Conservation (phyloP, 345 rosid genomes). For the Gossypium bickii region DNA sequence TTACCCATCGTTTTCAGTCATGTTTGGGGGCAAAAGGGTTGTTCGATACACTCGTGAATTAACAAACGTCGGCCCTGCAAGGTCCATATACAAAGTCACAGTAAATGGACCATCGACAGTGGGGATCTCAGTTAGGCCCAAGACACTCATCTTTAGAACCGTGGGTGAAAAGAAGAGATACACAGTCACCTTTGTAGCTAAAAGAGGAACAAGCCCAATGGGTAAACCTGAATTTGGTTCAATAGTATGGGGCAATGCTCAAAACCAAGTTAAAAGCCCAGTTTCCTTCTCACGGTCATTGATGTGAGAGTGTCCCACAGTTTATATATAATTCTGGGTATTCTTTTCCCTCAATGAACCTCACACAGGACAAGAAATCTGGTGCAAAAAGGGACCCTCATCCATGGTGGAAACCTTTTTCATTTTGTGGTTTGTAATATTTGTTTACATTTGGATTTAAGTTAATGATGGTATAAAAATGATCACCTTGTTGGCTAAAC, state of each 20-base stretch:
- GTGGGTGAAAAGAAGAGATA: conserved; percentile 72
- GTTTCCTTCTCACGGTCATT: conserved; percentile 68
- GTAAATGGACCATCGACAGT: conserved; percentile 48
- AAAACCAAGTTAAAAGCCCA: conserved; percentile 74
- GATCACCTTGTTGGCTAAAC: not conserved
- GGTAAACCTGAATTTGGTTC: conserved; percentile 59
- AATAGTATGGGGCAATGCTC: conserved; percentile 61
- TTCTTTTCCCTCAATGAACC: not conserved
- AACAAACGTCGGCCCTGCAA: conserved; percentile 73
- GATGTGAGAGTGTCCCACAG: not conserved
- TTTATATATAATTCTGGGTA: not conserved
- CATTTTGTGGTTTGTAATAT: not conserved
- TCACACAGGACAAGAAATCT: not conserved
- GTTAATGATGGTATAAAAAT: not conserved
- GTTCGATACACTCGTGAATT: conserved; percentile 70
- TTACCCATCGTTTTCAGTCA: conserved; percentile 83
- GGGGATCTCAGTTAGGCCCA: conserved; percentile 55
- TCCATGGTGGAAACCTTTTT: not conserved
- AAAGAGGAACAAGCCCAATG: conserved; percentile 33
- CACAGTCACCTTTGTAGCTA: conserved; percentile 67
- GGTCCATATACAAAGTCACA: conserved; percentile 46
- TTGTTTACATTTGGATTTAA: not conserved
- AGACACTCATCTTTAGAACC: conserved; percentile 40
- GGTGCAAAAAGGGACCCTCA: not conserved
- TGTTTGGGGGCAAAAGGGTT: conserved; percentile 57